Conservation (phyloP, 2,329 filamentous ascomycete species). For the Aspergillus aculeatus region DNA sequence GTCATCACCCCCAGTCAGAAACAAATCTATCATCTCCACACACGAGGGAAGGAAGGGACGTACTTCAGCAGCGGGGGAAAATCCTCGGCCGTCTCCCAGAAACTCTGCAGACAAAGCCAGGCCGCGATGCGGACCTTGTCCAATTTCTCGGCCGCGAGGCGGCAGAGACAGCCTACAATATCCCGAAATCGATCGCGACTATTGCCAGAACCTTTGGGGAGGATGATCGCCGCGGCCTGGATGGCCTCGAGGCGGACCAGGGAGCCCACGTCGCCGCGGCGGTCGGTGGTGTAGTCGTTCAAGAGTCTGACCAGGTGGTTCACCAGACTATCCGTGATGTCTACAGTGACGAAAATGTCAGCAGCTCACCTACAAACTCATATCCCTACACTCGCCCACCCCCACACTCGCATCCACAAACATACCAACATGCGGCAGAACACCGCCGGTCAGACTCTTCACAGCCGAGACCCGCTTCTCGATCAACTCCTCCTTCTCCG, state of each 20-base stretch:
- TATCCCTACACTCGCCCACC: no score
- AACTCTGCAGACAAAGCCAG: slow-evolving; percentile 44
- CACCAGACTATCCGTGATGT: slow-evolving; percentile 28
- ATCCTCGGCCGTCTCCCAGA: slow-evolving; percentile 38
- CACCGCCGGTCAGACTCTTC: slow-evolving; percentile 36
- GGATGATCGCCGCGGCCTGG: slow-evolving; percentile 54
- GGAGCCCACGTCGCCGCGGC: slow-evolving; percentile 86
- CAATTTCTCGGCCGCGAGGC: slow-evolving; percentile 82
- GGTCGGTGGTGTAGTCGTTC: slow-evolving; percentile 87
- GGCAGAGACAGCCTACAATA: slow-evolving; percentile 51
- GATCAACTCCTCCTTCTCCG: slow-evolving; percentile 39
- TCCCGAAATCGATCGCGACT: background rate
- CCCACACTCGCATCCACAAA: background rate
- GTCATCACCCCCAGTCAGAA: slow-evolving; percentile 15
- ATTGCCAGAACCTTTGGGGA: slow-evolving; percentile 17
- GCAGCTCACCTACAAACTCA: background rate
- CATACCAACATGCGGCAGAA: slow-evolving; percentile 41
- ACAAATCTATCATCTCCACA: slow-evolving; percentile 13
- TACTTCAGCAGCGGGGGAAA: slow-evolving; percentile 45
- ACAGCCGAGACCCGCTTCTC: slow-evolving; percentile 44
- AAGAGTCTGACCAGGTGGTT: slow-evolving; percentile 48
- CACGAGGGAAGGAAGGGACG: background rate
- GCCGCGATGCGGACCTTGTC: slow-evolving; percentile 72
- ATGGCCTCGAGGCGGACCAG: slow-evolving; percentile 79
- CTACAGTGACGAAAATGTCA: slow-evolving; percentile 28